Conservation (phyloP, 345 rosid genomes). For the Salix exigua region DNA sequence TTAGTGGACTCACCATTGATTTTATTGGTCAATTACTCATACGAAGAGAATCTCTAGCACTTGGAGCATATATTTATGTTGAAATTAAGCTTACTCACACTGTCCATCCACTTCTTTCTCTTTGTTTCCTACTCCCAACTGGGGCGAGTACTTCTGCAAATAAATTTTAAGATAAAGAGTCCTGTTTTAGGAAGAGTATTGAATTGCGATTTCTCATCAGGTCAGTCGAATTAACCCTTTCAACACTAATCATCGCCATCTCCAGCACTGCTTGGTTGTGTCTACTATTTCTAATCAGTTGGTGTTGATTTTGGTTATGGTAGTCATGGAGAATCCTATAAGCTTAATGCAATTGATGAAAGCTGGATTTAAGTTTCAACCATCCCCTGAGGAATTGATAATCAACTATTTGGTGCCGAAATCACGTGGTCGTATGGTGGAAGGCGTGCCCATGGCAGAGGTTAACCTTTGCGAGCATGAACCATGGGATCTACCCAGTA, state of each 20-base stretch:
- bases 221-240: background rate
- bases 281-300: background rate
- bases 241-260: background rate
- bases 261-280: background rate
- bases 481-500: conserved; percentile 51
- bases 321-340: background rate
- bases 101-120: too few species aligned
- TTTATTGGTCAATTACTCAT: background rate
- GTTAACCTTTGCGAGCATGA: conserved; percentile 35
- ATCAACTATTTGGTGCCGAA: conserved; percentile 19
- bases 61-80: too few species aligned
- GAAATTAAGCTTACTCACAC: too few species aligned
- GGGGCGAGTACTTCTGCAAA: background rate
- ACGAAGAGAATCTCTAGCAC: too few species aligned
- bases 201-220: background rate
- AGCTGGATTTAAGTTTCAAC: conserved; percentile 32
- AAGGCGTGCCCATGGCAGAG: conserved; percentile 20
- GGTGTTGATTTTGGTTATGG: background rate
- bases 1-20: too few species aligned
- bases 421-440: background rate
- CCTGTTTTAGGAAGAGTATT: background rate
- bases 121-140: too few species aligned
- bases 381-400: conserved; percentile 40
- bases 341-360: background rate
- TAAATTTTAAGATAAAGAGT: too few species aligned